Percentiles rank a stretch among this genome's conserved stretches.
Conservation (phyloP, 129 eudicot genomes). For the Glebionis coronaria region DNA sequence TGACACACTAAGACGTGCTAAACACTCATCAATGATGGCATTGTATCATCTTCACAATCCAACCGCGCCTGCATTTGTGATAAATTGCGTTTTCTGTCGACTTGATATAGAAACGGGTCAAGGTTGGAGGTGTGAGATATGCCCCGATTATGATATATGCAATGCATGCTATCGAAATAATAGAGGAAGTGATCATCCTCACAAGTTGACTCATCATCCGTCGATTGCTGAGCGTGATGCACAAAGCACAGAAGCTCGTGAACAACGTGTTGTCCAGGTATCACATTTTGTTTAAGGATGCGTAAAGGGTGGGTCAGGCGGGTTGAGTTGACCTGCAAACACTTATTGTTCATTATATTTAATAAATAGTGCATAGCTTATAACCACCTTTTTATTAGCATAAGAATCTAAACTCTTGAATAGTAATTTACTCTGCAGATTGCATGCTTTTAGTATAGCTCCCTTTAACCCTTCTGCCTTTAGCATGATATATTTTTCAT, state of each 20-base stretch:
- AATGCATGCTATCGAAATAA: slow-evolving; percentile 72
- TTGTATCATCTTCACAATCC: slow-evolving; percentile 98
- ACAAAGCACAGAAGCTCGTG: slow-evolving; percentile 93
- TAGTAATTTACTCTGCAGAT: no score
- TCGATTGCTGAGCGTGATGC: slow-evolving; percentile 91
- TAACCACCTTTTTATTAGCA: no score
- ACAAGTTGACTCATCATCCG: slow-evolving; percentile 72
- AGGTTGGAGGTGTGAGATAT: slow-evolving; percentile 97
- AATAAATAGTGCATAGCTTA: no score
- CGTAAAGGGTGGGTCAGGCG: no score
- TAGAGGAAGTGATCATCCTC: slow-evolving; percentile 87
- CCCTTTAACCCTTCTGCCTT: no score
- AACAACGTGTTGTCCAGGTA: slow-evolving; percentile 80
- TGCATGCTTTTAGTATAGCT: no score
- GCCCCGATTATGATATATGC: slow-evolving; percentile 92
- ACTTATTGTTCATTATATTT: no score
- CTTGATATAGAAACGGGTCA: slow-evolving; percentile 94
- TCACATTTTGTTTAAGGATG: background rate
- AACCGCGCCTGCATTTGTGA: slow-evolving; percentile 91
- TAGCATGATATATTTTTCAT: no score
- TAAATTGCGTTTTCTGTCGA: slow-evolving; percentile 59
- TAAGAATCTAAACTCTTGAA: no score
- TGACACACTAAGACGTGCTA: slow-evolving; percentile 94
- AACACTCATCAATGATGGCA: slow-evolving; percentile 98
- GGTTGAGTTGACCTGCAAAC: no score